Evolutionary conservation across 257 asterid genomes (phyloP).

Genomic region (Lantana camara): DNA sequence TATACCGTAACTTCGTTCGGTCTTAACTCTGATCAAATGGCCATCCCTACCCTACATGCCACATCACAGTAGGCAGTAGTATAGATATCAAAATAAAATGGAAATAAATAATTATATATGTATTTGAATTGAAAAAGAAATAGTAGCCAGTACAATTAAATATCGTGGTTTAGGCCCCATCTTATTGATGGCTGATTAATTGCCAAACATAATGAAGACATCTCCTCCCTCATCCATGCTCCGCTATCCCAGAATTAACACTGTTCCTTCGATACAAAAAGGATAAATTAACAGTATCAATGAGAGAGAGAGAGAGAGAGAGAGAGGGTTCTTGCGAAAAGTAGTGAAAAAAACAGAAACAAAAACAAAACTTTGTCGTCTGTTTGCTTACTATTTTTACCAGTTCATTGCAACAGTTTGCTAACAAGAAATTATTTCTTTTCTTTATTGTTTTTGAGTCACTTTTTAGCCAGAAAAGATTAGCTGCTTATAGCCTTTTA

Average conservation of each 20-base stretch:
- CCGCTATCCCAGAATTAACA: neutral
- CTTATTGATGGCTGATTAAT: conserved; percentile 24
- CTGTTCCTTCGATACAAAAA: neutral
- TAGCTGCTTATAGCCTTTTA: conserved; percentile 36
- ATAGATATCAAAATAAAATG: neutral
- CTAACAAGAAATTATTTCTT: conserved; percentile 24
- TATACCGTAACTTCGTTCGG: too few species aligned
- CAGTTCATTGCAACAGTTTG: conserved; percentile 15
- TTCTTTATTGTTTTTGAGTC: conserved; percentile 3
- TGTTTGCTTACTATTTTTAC: conserved; percentile 30
- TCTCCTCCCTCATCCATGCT: neutral
- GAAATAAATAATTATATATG: neutral
- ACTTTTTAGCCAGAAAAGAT: conserved; percentile 16
- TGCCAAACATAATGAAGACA: neutral
- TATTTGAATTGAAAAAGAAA: neutral
- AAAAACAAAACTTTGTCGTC: conserved; percentile 11
- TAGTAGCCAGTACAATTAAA: neutral
- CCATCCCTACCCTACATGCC: too few species aligned
- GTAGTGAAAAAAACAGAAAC: neutral
- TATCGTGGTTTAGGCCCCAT: conserved; percentile 13
- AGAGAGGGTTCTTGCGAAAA: neutral
- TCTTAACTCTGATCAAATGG: too few species aligned
- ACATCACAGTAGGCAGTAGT: too few species aligned
- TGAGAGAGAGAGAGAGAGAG: neutral
- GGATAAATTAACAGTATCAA: neutral